Evolutionary conservation across 495 filamentous ascomycete species (phyloP).

Genomic region (Glarea lozoyensis): DNA sequence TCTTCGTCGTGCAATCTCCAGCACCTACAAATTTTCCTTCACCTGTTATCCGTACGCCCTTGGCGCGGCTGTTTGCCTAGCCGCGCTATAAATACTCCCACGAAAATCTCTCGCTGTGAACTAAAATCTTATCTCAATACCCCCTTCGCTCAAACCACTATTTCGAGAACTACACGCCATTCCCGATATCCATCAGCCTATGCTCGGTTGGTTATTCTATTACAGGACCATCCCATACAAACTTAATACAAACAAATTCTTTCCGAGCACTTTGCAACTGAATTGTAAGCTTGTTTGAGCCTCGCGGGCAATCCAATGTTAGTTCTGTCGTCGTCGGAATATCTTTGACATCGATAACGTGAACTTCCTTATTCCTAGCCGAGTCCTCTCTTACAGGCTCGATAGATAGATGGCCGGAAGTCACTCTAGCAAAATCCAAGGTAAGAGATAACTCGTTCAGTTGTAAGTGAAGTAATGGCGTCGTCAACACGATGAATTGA

Average conservation of each 20-base stretch:
- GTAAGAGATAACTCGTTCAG: slow-evolving; percentile 11
- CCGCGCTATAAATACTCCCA: no score
- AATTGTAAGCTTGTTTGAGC: slow-evolving; percentile 13
- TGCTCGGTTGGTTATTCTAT: no score
- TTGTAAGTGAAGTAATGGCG: slow-evolving; percentile 11
- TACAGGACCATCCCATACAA: slow-evolving; percentile 1
- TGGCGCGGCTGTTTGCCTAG: no score
- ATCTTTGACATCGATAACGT: slow-evolving; percentile 6
- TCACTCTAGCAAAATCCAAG: slow-evolving; percentile 12
- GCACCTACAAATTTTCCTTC: no score
- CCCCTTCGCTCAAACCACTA: no score
- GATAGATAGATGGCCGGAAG: slow-evolving; percentile 12
- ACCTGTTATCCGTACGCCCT: no score
- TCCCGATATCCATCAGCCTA: no score
- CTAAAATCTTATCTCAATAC: no score
- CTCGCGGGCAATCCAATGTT: slow-evolving; percentile 6
- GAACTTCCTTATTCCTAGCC: neutral
- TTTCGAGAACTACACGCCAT: no score
- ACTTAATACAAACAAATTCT: neutral
- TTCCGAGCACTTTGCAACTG: slow-evolving; percentile 7
- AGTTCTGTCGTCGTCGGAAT: slow-evolving; percentile 16
- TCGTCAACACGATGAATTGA: slow-evolving; percentile 5
- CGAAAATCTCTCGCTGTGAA: no score
- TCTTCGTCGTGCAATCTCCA: no score
- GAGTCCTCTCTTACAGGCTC: slow-evolving; percentile 1